These are phyloP conservation scores for Capsicum chinense DNA, from an alignment of 257 asterid genomes.

Conservation along the genomic window DNA sequence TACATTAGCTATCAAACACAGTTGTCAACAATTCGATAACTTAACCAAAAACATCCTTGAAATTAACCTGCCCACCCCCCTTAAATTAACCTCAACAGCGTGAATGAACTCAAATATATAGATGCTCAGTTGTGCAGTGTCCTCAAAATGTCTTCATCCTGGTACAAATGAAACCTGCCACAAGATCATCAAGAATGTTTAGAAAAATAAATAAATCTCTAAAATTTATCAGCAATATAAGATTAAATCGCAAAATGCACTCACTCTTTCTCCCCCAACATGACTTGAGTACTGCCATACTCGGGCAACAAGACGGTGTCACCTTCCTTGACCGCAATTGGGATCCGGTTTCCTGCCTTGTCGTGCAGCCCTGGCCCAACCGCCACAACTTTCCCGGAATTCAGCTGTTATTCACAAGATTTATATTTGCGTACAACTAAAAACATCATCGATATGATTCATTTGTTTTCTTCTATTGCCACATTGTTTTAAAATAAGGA, in stretches of 20 bases:
- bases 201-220: background rate
- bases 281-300: constrained; percentile 86
- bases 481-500: no score
- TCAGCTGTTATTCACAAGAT: constrained; percentile 54
- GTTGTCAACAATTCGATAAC: background rate
- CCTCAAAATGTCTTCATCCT: constrained; percentile 76
- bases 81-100: background rate
- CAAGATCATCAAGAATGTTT: constrained; percentile 15
- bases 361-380: constrained; percentile 76
- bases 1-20: background rate
- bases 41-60: constrained; percentile 11
- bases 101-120: background rate
- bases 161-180: constrained; percentile 63
- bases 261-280: constrained; percentile 88
- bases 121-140: constrained; percentile 48
- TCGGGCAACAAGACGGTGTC: constrained; percentile 92
- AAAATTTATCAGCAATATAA: background rate
- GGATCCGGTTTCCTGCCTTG: constrained; percentile 63
- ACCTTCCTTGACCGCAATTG: constrained; percentile 83
- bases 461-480: no score
- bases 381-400: constrained; percentile 85
- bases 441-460: no score
- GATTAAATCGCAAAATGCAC: constrained; percentile 24
- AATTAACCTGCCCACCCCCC: background rate
- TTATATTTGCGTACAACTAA: no score